Conservation (phyloP, 495 filamentous ascomycete genomes). For the Articulospora tetracladia region DNA sequence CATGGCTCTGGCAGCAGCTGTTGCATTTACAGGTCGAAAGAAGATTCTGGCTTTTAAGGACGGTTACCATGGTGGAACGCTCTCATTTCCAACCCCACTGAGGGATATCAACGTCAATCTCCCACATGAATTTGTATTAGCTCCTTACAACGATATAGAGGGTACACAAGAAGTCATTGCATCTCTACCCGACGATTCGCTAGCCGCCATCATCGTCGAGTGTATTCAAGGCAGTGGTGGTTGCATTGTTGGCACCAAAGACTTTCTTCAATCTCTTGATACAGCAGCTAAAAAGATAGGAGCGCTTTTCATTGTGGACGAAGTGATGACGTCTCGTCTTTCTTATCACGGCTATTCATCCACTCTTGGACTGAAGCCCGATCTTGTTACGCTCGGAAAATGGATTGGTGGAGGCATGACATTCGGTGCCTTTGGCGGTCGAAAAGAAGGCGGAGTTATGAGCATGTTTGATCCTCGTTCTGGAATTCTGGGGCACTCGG, state of each 20-base stretch:
- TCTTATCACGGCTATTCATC: slow-evolving; percentile 41
- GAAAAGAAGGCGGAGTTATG: slow-evolving; percentile 43
- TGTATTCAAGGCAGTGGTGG: slow-evolving; percentile 55
- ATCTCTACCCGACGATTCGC: slow-evolving; percentile 21
- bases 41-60: slow-evolving; percentile 32
- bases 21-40: slow-evolving; percentile 25
- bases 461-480: slow-evolving; percentile 41
- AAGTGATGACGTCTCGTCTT: slow-evolving; percentile 61
- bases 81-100: slow-evolving; percentile 30
- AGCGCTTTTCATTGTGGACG: slow-evolving; percentile 56
- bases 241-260: slow-evolving; percentile 36
- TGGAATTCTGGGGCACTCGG: slow-evolving; percentile 44
- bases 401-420: slow-evolving; percentile 59
- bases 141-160: slow-evolving; percentile 46
- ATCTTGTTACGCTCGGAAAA: slow-evolving; percentile 60
- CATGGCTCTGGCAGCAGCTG: slow-evolving; percentile 31
- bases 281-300: slow-evolving; percentile 32
- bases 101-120: slow-evolving; percentile 27
- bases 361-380: slow-evolving; percentile 41
- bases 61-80: slow-evolving; percentile 53
- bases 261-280: slow-evolving; percentile 39
- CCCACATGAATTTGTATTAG: slow-evolving; percentile 44
- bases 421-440: slow-evolving; percentile 61
- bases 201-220: slow-evolving; percentile 58
- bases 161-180: slow-evolving; percentile 33